These are phyloP conservation scores for Paramecium bursaria DNA, from an alignment of 73 alveolate species.

Conservation along the genomic window DNA sequence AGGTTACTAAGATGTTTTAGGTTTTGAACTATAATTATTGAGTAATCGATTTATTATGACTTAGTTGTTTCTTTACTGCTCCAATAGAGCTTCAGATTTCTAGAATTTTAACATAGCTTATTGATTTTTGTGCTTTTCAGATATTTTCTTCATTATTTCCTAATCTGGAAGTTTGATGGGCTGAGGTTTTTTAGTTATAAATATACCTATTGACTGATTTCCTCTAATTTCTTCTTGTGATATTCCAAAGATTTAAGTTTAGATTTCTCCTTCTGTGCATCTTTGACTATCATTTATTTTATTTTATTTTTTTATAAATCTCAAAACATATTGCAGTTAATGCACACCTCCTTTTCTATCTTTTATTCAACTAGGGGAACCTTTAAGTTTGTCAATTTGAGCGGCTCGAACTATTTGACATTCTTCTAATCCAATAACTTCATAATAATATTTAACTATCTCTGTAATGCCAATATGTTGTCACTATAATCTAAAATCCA, in stretches of 20 bases:
- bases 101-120: constrained; percentile 38
- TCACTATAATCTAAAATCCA: no score
- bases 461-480: no score
- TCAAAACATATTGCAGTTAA: not conserved
- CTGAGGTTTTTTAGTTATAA: not conserved
- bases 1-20: constrained; percentile 4
- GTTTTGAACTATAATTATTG: constrained; percentile 23
- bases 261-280: constrained; percentile 21
- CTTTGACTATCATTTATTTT: constrained; percentile 26
- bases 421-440: not conserved
- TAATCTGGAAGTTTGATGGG: constrained; percentile 33
- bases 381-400: not conserved
- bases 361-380: no score
- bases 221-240: constrained; percentile 50
- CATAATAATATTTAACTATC: no score
- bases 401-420: not conserved
- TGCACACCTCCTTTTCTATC: no score
- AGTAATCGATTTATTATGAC: not conserved
- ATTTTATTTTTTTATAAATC: not conserved
- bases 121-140: constrained; percentile 4
- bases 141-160: constrained; percentile 20
- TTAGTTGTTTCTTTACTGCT: constrained; percentile 8
- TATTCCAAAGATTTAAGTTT: not conserved
- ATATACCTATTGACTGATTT: constrained; percentile 4
- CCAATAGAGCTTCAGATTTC: constrained; percentile 30